Percentiles rank a stretch among this genome's conserved stretches.
Evolutionary conservation across 768 basidiomycete species (phyloP).

Genomic region (Termitomyces sp.): DNA sequence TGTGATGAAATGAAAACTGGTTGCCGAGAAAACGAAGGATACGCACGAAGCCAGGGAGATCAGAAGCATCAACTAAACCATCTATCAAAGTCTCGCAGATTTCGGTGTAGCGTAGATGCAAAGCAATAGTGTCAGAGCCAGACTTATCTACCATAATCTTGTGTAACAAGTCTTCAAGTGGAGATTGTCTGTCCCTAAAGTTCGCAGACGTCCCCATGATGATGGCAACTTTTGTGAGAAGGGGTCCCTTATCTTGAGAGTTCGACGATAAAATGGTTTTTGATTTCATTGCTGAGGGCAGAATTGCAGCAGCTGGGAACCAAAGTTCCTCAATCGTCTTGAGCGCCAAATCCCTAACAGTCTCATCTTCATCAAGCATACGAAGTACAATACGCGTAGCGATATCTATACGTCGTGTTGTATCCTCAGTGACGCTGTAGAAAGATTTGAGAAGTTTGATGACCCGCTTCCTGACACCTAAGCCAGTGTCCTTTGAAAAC

Average conservation of each 20-base stretch:
- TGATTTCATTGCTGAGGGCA: constrained; percentile 34
- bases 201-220: constrained; percentile 83
- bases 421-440: constrained; percentile 60
- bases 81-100: constrained; percentile 86
- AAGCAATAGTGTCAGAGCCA: constrained; percentile 41
- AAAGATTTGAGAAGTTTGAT: constrained; percentile 90
- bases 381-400: constrained; percentile 76
- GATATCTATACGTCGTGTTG: constrained; percentile 67
- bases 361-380: constrained; percentile 91
- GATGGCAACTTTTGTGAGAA: constrained; percentile 65
- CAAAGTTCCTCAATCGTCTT: constrained; percentile 90
- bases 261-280: constrained; percentile 23
- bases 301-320: constrained; percentile 46
- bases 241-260: constrained; percentile 45
- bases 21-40: constrained; percentile 9
- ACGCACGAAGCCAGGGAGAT: constrained; percentile 70
- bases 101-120: constrained; percentile 70
- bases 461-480: constrained; percentile 91
- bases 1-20: constrained; percentile 22
- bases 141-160: constrained; percentile 75
- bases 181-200: constrained; percentile 80
- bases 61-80: constrained; percentile 82
- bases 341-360: constrained; percentile 88
- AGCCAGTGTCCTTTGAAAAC: constrained; percentile 75
- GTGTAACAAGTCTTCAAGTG: constrained; percentile 80